Conservation (phyloP, 768 basidiomycete genomes). For the Mycena albidolilacea region DNA sequence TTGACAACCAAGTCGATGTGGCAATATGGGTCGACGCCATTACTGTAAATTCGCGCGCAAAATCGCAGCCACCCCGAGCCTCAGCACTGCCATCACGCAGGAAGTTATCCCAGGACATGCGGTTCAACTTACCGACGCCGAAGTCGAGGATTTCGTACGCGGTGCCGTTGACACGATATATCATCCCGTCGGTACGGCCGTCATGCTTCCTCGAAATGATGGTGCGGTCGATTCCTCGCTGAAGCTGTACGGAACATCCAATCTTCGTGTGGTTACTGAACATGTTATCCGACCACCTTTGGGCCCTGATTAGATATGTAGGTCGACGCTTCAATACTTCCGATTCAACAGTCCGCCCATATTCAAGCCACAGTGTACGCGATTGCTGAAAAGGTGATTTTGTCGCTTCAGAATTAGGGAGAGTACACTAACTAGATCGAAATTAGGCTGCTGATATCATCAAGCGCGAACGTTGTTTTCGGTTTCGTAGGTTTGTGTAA, state of each 20-base stretch:
- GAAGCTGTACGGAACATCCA: conserved; percentile 42
- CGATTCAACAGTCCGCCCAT: not conserved
- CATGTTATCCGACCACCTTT: not conserved
- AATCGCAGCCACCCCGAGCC: conserved; percentile 8
- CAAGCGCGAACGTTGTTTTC: too few species aligned
- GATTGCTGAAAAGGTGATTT: conserved; percentile 18
- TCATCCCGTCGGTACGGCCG: conserved; percentile 47
- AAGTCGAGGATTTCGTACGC: conserved; percentile 38
- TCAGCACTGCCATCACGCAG: not conserved
- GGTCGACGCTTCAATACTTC: not conserved
- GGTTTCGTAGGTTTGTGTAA: too few species aligned
- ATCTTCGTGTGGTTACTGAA: conserved; percentile 38
- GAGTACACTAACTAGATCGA: too few species aligned
- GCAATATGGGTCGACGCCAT: conserved; percentile 41
- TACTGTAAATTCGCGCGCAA: conserved; percentile 46
- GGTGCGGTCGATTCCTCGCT: conserved; percentile 46
- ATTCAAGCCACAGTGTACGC: conserved; percentile 18
- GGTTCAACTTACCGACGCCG: conserved; percentile 31
- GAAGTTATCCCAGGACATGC: conserved; percentile 38
- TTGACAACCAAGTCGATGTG: conserved; percentile 45
- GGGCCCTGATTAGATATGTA: not conserved
- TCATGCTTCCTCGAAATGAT: conserved; percentile 48
- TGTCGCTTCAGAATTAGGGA: too few species aligned
- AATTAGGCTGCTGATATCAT: too few species aligned
- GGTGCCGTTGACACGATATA: conserved; percentile 12